These are phyloP conservation scores for Wickerhamiella spandovensis DNA, from an alignment of 805 yeast species.

Conservation along the genomic window DNA sequence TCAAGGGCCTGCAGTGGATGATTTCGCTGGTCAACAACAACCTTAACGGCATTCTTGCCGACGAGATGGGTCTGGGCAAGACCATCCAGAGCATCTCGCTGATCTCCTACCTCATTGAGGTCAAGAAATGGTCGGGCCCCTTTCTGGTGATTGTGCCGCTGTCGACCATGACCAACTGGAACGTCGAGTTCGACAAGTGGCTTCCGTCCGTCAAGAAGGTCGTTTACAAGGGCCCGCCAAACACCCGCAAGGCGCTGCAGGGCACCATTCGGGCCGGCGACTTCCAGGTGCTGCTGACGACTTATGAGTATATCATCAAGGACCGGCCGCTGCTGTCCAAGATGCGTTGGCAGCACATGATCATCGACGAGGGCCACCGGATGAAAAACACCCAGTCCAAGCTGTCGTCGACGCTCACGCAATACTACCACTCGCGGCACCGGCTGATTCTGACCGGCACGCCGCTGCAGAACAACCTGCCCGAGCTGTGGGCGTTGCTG, in stretches of 20 bases:
- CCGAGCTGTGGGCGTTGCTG: slow-evolving; percentile 92
- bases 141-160: slow-evolving; percentile 88
- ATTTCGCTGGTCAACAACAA: slow-evolving; percentile 87
- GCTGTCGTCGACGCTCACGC: slow-evolving; percentile 69
- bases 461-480: slow-evolving; percentile 86
- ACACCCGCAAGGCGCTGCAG: slow-evolving; percentile 66
- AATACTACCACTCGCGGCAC: slow-evolving; percentile 71
- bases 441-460: slow-evolving; percentile 93
- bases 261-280: slow-evolving; percentile 58
- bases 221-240: slow-evolving; percentile 87
- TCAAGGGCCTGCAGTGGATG: slow-evolving; percentile 97
- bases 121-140: slow-evolving; percentile 67
- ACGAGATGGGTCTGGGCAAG: slow-evolving; percentile 97
- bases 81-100: slow-evolving; percentile 90
- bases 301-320: slow-evolving; percentile 87
- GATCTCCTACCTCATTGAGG: slow-evolving; percentile 68
- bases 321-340: slow-evolving; percentile 71
- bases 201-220: slow-evolving; percentile 76
- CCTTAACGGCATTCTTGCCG: slow-evolving; percentile 91
- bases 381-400: slow-evolving; percentile 91
- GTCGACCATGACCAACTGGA: slow-evolving; percentile 92
- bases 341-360: slow-evolving; percentile 91
- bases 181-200: slow-evolving; percentile 92
- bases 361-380: slow-evolving; percentile 96
- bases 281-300: slow-evolving; percentile 81